Evolutionary conservation across 2,329 filamentous ascomycete species (phyloP), one percentile per base, ranked within the genome.

Genomic region (Apiospora saccharicola): DNA sequence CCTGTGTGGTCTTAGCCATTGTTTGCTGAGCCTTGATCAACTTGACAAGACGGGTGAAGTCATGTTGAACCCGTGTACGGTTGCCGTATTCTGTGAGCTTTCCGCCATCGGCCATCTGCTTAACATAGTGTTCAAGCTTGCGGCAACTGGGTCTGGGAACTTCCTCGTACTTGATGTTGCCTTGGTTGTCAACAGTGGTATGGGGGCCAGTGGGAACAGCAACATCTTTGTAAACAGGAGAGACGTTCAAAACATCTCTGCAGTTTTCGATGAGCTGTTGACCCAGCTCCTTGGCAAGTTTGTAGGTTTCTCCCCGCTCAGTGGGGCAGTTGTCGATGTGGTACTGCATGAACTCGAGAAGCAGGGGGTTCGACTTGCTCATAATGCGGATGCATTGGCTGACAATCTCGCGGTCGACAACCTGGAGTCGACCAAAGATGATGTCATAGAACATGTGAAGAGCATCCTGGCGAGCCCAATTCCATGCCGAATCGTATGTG

Each of bases 21-120:
- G 96, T 98, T 87, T 98, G 95, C 85, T 99, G 96, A 83, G 98
- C 94, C 85, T 96, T 95, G 83, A 99, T 98, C 80, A 99, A 91
- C 87, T 97, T 98, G 89, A 98, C 98, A 79, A 99, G 96, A 77
- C 94, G 94, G 80, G 93, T 92, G 57, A 99, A 88, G 81, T 98
- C 96, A 80, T 95, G 97, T 84, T 98, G 96, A 46, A 99, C 96
- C 89, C 98, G 99, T 76, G 95, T 96, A 61, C 96, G 92, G 86
- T 98, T 98, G 81, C 96, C 96, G 82, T 99, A 99, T 83, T 99
- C 96, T 43, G 96, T 98, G 78, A 99, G 97, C 85, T 98, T 98
- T 80, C 96, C 96, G 75, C 96, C 96, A 77, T 98, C 95, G 13
- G 96, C 96, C 96, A 99, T 98, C 82, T 98, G 95, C 80, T 94